phyloP scores from a whole-genome alignment of 2,329 filamentous ascomycete species.

The Zasmidium angulare region DNA sequence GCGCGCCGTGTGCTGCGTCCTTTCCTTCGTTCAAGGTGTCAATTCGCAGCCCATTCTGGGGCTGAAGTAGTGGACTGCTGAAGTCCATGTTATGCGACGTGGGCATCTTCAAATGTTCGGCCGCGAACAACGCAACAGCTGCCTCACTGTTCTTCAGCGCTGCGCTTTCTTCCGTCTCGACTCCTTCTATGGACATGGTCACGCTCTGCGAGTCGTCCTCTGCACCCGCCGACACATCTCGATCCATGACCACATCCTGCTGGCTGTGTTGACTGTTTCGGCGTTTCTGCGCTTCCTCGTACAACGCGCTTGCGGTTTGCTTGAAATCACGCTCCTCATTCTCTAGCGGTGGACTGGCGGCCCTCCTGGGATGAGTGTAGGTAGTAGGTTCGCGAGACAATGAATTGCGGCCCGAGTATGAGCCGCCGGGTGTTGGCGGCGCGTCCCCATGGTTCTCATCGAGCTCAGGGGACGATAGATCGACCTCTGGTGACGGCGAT shows the following conservation, averaged over 20 bases:
- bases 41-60: constrained; percentile 26
- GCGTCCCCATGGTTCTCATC: constrained; percentile 63
- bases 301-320: constrained; percentile 85
- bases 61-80: constrained; percentile 50
- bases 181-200: constrained; percentile 37
- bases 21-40: constrained; percentile 13
- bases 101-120: constrained; percentile 51
- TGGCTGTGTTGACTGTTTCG: constrained; percentile 39
- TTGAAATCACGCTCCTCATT: constrained; percentile 97
- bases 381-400: constrained; percentile 40
- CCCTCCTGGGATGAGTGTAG: constrained; percentile 63
- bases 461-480: constrained; percentile 82
- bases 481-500: constrained; percentile 89
- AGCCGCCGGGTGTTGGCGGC: constrained; percentile 63
- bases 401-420: constrained; percentile 55
- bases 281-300: constrained; percentile 52
- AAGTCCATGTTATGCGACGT: constrained; percentile 38
- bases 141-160: constrained; percentile 53
- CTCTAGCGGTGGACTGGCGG: constrained; percentile 85
- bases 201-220: constrained; percentile 34
- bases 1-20: neutral
- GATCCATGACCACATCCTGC: constrained; percentile 39
- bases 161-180: constrained; percentile 48
- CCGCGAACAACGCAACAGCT: constrained; percentile 50
- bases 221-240: constrained; percentile 29